Base-by-base conservation (phyloP, 495 filamentous ascomycete genomes). In the Talaromyces nanjingensis region DNA sequence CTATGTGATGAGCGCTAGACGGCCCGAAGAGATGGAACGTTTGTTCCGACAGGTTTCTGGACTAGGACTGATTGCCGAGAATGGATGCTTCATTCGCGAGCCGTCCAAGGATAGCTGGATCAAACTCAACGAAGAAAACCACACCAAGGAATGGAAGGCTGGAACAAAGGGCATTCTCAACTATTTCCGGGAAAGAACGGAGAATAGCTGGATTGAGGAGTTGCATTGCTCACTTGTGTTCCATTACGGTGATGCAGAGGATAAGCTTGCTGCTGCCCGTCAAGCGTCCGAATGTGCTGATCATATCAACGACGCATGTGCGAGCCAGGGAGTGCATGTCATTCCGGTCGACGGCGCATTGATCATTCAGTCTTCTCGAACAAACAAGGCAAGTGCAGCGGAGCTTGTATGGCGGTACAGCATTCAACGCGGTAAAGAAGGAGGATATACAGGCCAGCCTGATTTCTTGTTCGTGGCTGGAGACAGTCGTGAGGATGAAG, bases 281-380 rank as follows among this genome's bases (percentile, higher is more conserved):
- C 89, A 92, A 69, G 92, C 91, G 3, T 88, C 86, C 16, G 93
- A 97, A 70, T 91, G 89, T 71, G 91, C 91, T 3, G 91, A 89
- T 58, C 91, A 97, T 68, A 93, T 97, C 79, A 97, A 96, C 68
- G 92, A 96, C 73, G 89, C 91, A 0, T 96, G 90, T 69, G 84
- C 89, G 68, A 86, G 82, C 60, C 90, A 93, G 72, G 83, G 85
- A 12, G 89, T 97, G 16, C 90, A 91, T 68, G 93, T 93, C 6
- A 83, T 96, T 56, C 89, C 91, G n/a, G 75, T 90, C 49, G 87
- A 91, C 34, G 86, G 86, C 34, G 87, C 87, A 22, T 84, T 97
- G 25, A 76, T 91, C 9, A 90, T 97, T 25, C 92, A 97, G 74
- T 87, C 89, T 37, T 80, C 84, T 9, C 84, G 89, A 66, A 93